Conservation (phyloP, 1,284 basidiomycete species). For the Trametes polyzona region DNA sequence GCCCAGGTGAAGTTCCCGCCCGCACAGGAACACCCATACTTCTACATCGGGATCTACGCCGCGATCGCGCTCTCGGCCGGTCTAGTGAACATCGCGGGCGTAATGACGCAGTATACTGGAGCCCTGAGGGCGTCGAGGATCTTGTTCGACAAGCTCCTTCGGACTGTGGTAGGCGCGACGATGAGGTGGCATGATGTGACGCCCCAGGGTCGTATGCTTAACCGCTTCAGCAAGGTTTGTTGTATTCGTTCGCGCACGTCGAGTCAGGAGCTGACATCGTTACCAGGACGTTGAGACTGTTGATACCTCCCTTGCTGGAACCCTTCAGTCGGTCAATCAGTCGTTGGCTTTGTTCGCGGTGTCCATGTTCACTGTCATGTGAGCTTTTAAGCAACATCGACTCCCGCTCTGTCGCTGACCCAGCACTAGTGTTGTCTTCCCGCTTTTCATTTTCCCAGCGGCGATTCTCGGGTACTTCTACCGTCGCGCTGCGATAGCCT, state of each 20-base stretch:
- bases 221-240: conserved; percentile 64
- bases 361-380: conserved; percentile 67
- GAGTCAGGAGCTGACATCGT: too few species aligned
- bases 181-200: conserved; percentile 59
- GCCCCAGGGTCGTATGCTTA: conserved; percentile 62
- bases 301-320: conserved; percentile 70
- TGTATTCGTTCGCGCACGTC: too few species aligned
- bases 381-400: conserved; percentile 27
- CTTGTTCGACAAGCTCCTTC: conserved; percentile 60
- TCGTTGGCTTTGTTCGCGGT: conserved; percentile 76
- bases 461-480: conserved; percentile 65
- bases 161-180: conserved; percentile 64
- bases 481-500: conserved; percentile 67
- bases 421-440: conserved; percentile 62
- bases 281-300: conserved; percentile 82
- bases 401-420: too few species aligned
- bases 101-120: conserved; percentile 61
- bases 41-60: conserved; percentile 67
- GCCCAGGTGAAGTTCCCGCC: too few species aligned
- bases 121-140: conserved; percentile 61
- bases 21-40: conserved; percentile 59
- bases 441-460: conserved; percentile 75
- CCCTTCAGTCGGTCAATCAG: conserved; percentile 73
- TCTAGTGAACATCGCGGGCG: conserved; percentile 48
- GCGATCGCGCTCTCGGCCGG: conserved; percentile 54